Evolutionary conservation across 2,329 filamentous ascomycete species (phyloP), one percentile per base, ranked within the genome.

Genomic region (Mollisiaceae sp.): DNA sequence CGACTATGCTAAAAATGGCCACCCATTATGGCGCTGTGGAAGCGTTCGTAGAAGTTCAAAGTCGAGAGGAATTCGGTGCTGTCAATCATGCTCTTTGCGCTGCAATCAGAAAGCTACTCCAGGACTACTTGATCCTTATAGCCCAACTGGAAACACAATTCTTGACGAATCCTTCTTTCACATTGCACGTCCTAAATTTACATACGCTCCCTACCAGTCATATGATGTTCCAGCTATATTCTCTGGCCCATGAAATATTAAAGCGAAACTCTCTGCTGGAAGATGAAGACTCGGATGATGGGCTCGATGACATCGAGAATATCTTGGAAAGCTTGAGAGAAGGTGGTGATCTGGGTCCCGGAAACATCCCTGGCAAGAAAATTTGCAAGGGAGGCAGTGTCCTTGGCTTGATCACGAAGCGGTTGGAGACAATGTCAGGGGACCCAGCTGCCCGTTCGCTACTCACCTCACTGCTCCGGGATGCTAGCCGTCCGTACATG

Each of bases 381-480:
- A 90, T 97, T 38, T 98, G 92, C 82, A 98, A 97, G 80, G 95
- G 95, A n/a, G 95, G 95, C 2, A 91, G 93, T 68, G 93, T 97
- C n/a, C 84, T 99, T 1, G 91, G 93, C 0, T 80, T 98, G 36
- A 86, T 99, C 63, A 97, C 93, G 1, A 90, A 90, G 74, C 86
- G 94, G 59, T 81, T 98, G 9, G 91, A 95, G 71, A 89, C 91
- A 15, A 94, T 97, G 87, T 95, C 94, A 1, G 95, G 95, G 55
- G 95, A 99, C 75, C 95, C 95, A 4, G 91, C 93, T 0, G 94
- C 95, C 22, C 87, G 92, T 68, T 86, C 89, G 27, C 80, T 99
- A 22, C 83, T 99, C 12, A 95, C 92, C 12, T 90, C 89, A 2
- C 80, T 99, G 35, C 79, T 99, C 50, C 86, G 92, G 63, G 94